Base-by-base conservation (phyloP, 495 filamentous ascomycete species). In the Coniosporium apollinis region DNA sequence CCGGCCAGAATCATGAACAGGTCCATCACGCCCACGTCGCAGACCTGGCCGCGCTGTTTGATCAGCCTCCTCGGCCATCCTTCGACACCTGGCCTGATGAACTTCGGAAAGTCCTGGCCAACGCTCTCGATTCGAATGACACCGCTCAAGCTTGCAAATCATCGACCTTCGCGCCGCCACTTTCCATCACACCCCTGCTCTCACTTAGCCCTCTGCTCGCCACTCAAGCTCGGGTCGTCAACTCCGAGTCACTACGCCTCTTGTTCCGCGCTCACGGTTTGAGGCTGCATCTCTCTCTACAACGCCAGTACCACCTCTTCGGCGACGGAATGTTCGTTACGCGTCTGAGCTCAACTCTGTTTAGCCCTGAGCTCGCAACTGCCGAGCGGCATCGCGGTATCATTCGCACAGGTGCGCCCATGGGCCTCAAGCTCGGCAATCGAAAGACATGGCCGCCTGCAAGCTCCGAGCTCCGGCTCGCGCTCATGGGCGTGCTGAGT, bases 371-470 rank as follows among this genome's bases (percentile, higher is more conserved):
- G n/a, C 70, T 85, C 33, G 71, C 76, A 31, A 77, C 76, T 14
- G 79, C 82, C 22, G 83, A 93, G 43, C 66, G 79, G 33, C 67
- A 68, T 30, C 50, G 65, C 11, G 79, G 81, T 3, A 69, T 74
- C 15, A 65, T 77, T 11, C 68, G 77, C 3, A 72, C 65, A 22
- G 76, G 77, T 8, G 76, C 74, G 6, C 62, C 65, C 30, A 86
- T 91, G 60, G 89, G 89, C 2, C 62, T 94, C 24, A 75, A 80
- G 7, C 56, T 94, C 1, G 80, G 77, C 5, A 73, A 64, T 13
- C 67, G 82, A 38, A 70, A 79, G 30, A 80, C 65, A 18, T 94
- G 87, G 89, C 87, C 87, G 17, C 87, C 89, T 5, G 83, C 84
- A 21, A 89, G 80, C 52, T 93, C 84, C 4, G 89, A 97, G 47